Evolutionary conservation across 2,329 filamentous ascomycete species (phyloP), one percentile per base, ranked within the genome.

Genomic region (Colletotrichum tropicicola): DNA sequence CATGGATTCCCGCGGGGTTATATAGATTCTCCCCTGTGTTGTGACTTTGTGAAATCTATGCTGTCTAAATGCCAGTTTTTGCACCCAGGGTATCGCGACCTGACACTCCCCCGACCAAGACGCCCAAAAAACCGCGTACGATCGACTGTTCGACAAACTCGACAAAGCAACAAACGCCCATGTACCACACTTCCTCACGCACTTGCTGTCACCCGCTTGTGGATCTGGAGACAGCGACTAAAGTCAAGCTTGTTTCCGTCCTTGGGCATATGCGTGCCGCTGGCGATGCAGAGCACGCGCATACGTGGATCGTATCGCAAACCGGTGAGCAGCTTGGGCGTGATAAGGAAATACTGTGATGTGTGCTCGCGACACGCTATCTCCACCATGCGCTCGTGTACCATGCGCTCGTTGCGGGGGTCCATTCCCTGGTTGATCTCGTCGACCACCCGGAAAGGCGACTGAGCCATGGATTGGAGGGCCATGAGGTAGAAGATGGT

Each of bases 391-490:
- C 96, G 92, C 75, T 95, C 93, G 80, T 99, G 96, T 15, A 99
- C 94, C 88, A 98, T 97, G 71, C 96, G 92, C 80, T 99, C 96
- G 79, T 99, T 99, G 72, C 96, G 91, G 44, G 95, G 96, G 77
- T 99, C 96, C 96, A 99, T 99, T 70, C 96, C 96, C 80, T 99
- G 96, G 75, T 99, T 99, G 84, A 99, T 99, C 81, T 99, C 96
- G 79, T 99, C 96, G 64, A 99, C 96, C 52, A 99, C 95, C 55
- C 96, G 93, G 87, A 99, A 99, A 1, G 96, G 96, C 4, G 94
- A 94, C 72, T 94, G 92, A 15, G 96, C 95, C 72, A 99, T 90
- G 52, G 92, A 92, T 77, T 99, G 96, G 25, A 99, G 87, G 5
- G 96, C 93, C 94, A 99, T 98, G 60, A 99, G 92, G 80, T 97